Percentiles rank a stretch among this genome's conserved stretches.
Evolutionary conservation across 1,284 basidiomycete species (phyloP).

Genomic region (Boletus smithii): DNA sequence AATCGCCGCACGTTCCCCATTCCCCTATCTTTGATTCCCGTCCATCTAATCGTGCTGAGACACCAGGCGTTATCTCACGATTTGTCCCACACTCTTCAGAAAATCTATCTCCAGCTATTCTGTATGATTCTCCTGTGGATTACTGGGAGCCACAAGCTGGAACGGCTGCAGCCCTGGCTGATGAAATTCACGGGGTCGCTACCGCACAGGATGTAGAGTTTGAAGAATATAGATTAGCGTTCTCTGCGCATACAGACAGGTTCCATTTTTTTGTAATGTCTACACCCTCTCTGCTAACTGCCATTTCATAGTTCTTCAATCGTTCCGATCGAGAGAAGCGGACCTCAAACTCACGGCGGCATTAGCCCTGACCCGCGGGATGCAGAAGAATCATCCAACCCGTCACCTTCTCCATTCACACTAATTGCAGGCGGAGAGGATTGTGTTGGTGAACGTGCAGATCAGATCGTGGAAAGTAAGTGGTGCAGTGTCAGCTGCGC

Average conservation of each 20-base stretch:
- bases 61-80: neutral
- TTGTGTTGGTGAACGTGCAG: neutral
- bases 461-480: slow-evolving; percentile 1
- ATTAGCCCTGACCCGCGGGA: neutral
- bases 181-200: neutral
- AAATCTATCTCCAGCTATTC: no score
- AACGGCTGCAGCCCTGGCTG: no score
- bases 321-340: neutral
- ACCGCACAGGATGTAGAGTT: neutral
- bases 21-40: neutral
- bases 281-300: neutral
- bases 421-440: neutral
- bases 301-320: slow-evolving; percentile 2
- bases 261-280: neutral
- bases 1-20: no score
- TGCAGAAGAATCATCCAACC: neutral
- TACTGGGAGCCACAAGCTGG: neutral
- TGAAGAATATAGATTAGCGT: neutral
- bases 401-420: neutral
- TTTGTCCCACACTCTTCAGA: no score
- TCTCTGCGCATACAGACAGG: slow-evolving; percentile 2
- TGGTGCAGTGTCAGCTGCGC: neutral
- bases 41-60: neutral
- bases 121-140: no score
- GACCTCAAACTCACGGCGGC: no score